Evolutionary conservation across 2,329 filamentous ascomycete genomes (phyloP).

Genomic region (Nothophoma quercina): DNA sequence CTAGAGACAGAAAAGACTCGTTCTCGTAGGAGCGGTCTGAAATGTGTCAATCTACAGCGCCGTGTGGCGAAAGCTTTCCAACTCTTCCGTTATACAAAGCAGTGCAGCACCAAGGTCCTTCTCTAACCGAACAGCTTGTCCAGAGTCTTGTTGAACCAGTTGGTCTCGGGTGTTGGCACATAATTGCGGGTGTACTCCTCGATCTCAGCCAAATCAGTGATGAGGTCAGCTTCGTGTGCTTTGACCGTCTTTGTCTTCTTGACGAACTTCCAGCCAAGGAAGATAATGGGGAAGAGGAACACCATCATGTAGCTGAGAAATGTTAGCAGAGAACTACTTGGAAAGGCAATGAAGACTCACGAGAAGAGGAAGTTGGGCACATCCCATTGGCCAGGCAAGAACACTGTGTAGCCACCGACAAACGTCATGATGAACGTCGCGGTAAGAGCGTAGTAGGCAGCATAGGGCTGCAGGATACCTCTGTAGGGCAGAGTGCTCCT

Average conservation of each 20-base stretch:
- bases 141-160: conserved; percentile 51
- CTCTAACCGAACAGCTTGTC: conserved; percentile 55
- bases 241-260: conserved; percentile 67
- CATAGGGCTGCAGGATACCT: conserved; percentile 73
- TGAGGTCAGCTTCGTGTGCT: conserved; percentile 68
- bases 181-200: conserved; percentile 72
- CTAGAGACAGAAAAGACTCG: background rate
- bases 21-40: background rate
- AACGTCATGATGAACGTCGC: conserved; percentile 75
- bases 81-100: no score
- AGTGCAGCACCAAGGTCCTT: no score
- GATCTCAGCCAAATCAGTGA: conserved; percentile 69
- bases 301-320: conserved; percentile 71
- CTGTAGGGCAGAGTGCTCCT: conserved; percentile 74
- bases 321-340: conserved; percentile 9
- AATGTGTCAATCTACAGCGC: background rate
- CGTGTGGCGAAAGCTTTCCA: background rate
- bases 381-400: conserved; percentile 73
- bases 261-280: conserved; percentile 73
- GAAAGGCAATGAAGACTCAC: conserved; percentile 48
- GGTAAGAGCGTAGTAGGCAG: conserved; percentile 70
- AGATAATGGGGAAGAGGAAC: conserved; percentile 73
- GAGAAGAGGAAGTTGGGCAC: conserved; percentile 76
- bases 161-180: conserved; percentile 60
- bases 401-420: conserved; percentile 78